Evolutionary conservation across 202 grass and related monocot genomes (phyloP).

Genomic region (Saccharum hybrid): DNA sequence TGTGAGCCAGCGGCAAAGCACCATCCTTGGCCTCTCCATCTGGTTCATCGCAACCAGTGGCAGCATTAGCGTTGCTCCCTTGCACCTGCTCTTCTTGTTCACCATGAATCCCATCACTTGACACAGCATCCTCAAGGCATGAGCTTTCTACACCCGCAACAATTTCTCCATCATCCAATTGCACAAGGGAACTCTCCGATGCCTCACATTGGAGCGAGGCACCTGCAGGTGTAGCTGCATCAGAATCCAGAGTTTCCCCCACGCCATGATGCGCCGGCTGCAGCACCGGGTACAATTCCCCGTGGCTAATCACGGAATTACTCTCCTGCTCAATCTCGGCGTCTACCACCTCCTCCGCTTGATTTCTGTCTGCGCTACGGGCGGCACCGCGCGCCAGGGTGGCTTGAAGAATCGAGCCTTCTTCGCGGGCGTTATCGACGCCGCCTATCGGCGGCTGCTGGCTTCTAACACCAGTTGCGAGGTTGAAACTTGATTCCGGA

Average conservation of each 20-base stretch:
- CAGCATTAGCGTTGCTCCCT: background rate
- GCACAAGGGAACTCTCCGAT: conserved; percentile 6
- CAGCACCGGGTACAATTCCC: conserved; percentile 5
- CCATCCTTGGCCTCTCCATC: conserved; percentile 17
- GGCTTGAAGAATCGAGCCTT: background rate
- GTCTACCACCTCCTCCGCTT: background rate
- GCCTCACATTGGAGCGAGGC: background rate
- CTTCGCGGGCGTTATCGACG: background rate
- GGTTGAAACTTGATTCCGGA: conserved; percentile 20
- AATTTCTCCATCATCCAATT: conserved; percentile 1
- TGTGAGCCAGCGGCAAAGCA: conserved; percentile 24
- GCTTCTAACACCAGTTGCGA: background rate
- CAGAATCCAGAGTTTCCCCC: conserved; percentile 18
- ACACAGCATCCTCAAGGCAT: conserved; percentile 4
- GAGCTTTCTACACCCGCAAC: background rate
- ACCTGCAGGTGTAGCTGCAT: background rate
- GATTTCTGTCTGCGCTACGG: background rate
- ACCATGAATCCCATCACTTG: conserved; percentile 1
- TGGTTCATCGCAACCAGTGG: background rate
- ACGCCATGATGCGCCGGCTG: background rate
- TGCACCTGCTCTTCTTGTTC: conserved; percentile 15
- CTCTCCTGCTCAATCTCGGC: background rate
- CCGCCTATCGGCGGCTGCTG: background rate
- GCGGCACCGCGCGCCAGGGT: background rate
- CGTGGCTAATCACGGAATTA: background rate